These are phyloP conservation scores for Nevesoporus exiguus DNA, from an alignment of 768 basidiomycete genomes.

Conservation along the genomic window DNA sequence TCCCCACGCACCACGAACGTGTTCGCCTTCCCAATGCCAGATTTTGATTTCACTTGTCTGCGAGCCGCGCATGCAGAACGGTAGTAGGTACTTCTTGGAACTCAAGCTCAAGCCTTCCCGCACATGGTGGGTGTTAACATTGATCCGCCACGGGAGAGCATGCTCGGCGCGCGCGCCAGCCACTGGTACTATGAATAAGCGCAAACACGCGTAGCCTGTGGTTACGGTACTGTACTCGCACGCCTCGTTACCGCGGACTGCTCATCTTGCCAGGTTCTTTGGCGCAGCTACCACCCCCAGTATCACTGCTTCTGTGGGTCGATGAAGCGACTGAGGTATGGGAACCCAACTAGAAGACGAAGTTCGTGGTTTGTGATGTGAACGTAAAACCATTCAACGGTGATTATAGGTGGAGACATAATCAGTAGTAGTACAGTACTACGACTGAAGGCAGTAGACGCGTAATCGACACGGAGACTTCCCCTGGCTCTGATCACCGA, in stretches of 20 bases:
- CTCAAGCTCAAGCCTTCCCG: background rate
- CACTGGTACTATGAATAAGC: background rate
- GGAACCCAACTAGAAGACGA: background rate
- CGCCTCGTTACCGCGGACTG: background rate
- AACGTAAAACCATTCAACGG: conserved; percentile 1
- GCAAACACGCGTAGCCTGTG: background rate
- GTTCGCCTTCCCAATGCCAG: background rate
- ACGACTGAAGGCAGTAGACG: background rate
- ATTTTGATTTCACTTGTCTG: background rate
- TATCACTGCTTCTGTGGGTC: background rate
- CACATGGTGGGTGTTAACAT: no score
- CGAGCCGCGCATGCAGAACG: background rate
- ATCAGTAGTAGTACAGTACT: background rate
- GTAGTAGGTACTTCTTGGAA: background rate
- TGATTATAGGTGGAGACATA: background rate
- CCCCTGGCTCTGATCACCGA: background rate
- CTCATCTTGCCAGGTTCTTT: background rate
- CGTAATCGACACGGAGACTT: background rate
- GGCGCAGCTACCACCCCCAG: background rate
- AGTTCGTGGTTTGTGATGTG: background rate
- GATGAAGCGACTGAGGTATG: background rate
- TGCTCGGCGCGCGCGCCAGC: background rate
- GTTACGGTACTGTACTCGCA: background rate
- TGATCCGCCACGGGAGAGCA: no score
- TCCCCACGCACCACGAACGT: background rate